Conservation (phyloP, 129 eudicot genomes). For the carrot (Daucus carota) region DNA sequence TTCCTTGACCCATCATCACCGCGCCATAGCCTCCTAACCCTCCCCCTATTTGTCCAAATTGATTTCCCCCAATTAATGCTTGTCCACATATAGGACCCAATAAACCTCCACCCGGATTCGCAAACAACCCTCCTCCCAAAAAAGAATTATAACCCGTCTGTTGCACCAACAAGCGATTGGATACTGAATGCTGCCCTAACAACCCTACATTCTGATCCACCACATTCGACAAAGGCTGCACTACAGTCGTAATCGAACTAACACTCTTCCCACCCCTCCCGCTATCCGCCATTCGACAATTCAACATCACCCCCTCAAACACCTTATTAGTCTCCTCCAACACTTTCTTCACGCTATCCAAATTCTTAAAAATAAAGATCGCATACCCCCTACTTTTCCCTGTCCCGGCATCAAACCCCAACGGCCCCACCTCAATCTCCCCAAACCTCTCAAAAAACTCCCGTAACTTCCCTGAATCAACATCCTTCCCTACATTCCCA, state of each 20-base stretch:
- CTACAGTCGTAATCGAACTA: constrained; percentile 24
- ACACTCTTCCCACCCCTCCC: constrained; percentile 33
- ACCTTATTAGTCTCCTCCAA: constrained; percentile 56
- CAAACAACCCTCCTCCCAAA: constrained; percentile 33
- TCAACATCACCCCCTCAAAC: constrained; percentile 62
- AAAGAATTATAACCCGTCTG: constrained; percentile 28
- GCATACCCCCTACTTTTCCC: constrained; percentile 66
- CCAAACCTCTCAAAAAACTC: constrained; percentile 56
- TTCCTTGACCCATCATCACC: constrained; percentile 31
- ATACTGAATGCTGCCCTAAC: constrained; percentile 30
- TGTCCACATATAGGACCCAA: constrained; percentile 29
- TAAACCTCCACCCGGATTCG: constrained; percentile 29
- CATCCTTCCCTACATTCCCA: constrained; percentile 40
- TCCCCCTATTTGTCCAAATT: constrained; percentile 22
- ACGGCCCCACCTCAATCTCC: constrained; percentile 42
- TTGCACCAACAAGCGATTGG: not conserved
- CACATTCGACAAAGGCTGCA: constrained; percentile 39
- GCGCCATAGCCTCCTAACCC: constrained; percentile 38
- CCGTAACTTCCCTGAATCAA: constrained; percentile 34
- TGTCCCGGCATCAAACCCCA: constrained; percentile 34
- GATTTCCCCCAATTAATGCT: constrained; percentile 30
- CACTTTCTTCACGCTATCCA: constrained; percentile 52
- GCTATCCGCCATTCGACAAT: constrained; percentile 53
- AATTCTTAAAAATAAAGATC: constrained; percentile 54
- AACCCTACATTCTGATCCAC: constrained; percentile 48